phyloP scores from a whole-genome alignment of 306 rosid genomes.

The Urtica urens region DNA sequence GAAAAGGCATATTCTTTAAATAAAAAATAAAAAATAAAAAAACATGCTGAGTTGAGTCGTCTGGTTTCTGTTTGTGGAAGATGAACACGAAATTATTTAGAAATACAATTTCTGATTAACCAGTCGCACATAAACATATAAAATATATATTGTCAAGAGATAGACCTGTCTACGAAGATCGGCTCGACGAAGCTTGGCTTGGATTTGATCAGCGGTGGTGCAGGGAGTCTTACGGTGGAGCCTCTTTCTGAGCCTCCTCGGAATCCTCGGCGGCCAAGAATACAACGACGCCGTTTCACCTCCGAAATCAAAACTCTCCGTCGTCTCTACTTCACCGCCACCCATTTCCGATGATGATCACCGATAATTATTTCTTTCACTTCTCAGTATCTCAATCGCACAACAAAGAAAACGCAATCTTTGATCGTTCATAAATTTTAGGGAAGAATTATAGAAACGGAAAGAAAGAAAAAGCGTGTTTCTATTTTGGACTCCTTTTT shows the following conservation, averaged over 20 bases:
- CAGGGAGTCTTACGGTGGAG: slow-evolving; percentile 62
- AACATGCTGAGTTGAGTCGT: not conserved
- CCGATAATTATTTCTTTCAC: too few relatives aligned
- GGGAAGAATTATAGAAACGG: too few relatives aligned
- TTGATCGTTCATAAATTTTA: too few relatives aligned
- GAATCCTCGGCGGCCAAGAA: slow-evolving; percentile 51
- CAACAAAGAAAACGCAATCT: not conserved
- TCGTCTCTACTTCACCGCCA: slow-evolving; percentile 2
- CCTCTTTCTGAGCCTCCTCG: slow-evolving; percentile 63
- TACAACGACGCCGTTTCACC: slow-evolving; percentile 25
- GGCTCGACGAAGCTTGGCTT: slow-evolving; percentile 77
- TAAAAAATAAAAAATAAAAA: not conserved
- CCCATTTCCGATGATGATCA: not conserved
- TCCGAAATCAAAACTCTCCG: slow-evolving; percentile 2
- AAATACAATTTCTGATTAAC: too few relatives aligned
- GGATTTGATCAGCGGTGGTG: slow-evolving; percentile 74
- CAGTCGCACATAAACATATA: too few relatives aligned
- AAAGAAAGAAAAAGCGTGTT: too few relatives aligned
- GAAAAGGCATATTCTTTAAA: not conserved
- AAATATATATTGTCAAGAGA: too few relatives aligned
- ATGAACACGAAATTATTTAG: too few relatives aligned
- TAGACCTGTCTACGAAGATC: slow-evolving; percentile 88
- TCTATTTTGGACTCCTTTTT: too few relatives aligned
- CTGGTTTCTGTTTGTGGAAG: too few relatives aligned
- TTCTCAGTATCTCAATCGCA: too few relatives aligned